phyloP scores from a whole-genome alignment of 331 rosid genomes.

The Telfairia occidentalis region DNA sequence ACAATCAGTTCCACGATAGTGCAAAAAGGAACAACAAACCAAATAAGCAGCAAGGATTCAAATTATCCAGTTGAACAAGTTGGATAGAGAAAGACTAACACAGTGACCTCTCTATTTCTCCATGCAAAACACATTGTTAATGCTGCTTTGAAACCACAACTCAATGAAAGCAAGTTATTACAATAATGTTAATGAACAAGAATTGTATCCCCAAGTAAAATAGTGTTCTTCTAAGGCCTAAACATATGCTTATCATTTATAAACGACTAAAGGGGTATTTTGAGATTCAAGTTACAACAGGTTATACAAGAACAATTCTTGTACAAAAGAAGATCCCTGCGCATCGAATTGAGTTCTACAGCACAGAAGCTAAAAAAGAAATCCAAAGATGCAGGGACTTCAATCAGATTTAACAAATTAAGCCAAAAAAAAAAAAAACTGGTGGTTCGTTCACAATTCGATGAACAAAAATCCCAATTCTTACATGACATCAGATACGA shows the following conservation, averaged over 20 bases:
- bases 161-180: neutral
- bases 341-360: neutral
- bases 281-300: neutral
- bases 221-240: neutral
- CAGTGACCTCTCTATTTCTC: neutral
- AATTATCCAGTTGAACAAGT: neutral
- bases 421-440: neutral
- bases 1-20: neutral
- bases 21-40: neutral
- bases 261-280: neutral
- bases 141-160: slow-evolving; percentile 1
- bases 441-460: neutral
- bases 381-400: neutral
- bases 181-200: neutral
- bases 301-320: neutral
- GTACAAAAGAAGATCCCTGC: neutral
- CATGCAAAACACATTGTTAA: neutral
- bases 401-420: neutral
- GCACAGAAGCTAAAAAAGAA: neutral
- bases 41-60: neutral
- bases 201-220: neutral
- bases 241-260: neutral
- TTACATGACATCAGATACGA: slow-evolving; percentile 93
- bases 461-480: slow-evolving; percentile 13
- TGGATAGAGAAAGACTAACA: neutral